Base-by-base conservation (phyloP, 129 eudicot genomes). In the Saussurea involucrata region DNA sequence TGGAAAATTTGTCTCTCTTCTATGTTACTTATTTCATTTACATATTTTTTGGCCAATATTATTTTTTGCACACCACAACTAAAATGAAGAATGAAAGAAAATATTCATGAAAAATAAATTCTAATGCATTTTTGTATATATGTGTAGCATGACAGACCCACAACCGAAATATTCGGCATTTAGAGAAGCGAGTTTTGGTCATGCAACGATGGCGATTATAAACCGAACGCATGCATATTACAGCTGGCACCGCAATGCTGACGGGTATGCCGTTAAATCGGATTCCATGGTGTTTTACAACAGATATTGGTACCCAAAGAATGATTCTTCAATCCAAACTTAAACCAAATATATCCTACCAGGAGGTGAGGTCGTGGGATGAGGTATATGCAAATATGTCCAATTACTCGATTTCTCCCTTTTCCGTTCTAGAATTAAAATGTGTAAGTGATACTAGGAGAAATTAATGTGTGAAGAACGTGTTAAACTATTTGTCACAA, bases 201-300 rank as follows among this genome's bases (percentile, higher is more conserved):
- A 85, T 42, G 90, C 90, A 22, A 80, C 83, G 28, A 40, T 88
- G 24, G 90, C 75, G 69, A 88, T 88, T 67, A 88, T 83, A 88
- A 88, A 83, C 80, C 80, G 88, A 37, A 88, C 90, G n/a, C 92
- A 88, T 27, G 92, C 92, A 5, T 83, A 88, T 80, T 88, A 83
- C 18, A 72, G 77, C 63, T 88, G 92, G 92, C 88, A 88, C 61
- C 87, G 89, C 5, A 88, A 88, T 76, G 79, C 68, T 1, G 90
- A 88, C 17, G 89, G 88, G 29, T 73, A 74, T 66, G 86, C 86
- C 0, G 84, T 85, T 24, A 71, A 77, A 49, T 82, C 92, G 4
- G 89, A 88, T 61, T 75, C 71, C 1, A 1, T 83, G 44, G 72
- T 86, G 83, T 85, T 83, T 29, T 78, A 6, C 57, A 88, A 88